Conservation (phyloP, 2,329 filamentous ascomycete species). For the Exophiala lecanii-corni region DNA sequence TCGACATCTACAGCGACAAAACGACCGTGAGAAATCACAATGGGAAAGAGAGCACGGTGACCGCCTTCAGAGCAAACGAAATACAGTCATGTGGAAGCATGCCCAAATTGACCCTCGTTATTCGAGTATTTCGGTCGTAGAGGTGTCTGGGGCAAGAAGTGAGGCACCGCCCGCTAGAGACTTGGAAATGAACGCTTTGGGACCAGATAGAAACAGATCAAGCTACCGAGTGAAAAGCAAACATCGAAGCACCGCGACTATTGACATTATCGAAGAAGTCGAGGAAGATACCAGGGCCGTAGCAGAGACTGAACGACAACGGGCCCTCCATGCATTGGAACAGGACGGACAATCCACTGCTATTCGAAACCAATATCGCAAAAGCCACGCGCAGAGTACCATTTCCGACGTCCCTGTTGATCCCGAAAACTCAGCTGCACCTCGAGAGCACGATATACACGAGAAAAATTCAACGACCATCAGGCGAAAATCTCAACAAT, state of each 20-base stretch:
- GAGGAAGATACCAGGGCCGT: constrained; percentile 16
- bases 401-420: neutral
- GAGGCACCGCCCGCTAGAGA: constrained; percentile 6
- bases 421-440: neutral
- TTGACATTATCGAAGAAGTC: constrained; percentile 25
- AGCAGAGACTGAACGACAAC: constrained; percentile 68
- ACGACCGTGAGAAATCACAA: constrained; percentile 42
- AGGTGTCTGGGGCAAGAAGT: constrained; percentile 1
- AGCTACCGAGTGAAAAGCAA: constrained; percentile 16
- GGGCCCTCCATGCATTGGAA: constrained; percentile 79
- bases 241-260: constrained; percentile 20
- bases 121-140: constrained; percentile 18
- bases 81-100: constrained; percentile 51
- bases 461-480: neutral
- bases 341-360: constrained; percentile 38
- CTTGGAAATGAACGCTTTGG: constrained; percentile 21
- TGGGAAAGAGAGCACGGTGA: constrained; percentile 79
- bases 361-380: neutral
- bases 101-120: constrained; percentile 33
- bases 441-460: neutral
- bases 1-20: constrained; percentile 48
- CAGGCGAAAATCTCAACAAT: constrained; percentile 17
- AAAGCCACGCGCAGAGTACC: neutral
- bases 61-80: constrained; percentile 39
- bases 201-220: constrained; percentile 3